phyloP scores from a whole-genome alignment of 257 asterid species.

The Plantago elongata region DNA sequence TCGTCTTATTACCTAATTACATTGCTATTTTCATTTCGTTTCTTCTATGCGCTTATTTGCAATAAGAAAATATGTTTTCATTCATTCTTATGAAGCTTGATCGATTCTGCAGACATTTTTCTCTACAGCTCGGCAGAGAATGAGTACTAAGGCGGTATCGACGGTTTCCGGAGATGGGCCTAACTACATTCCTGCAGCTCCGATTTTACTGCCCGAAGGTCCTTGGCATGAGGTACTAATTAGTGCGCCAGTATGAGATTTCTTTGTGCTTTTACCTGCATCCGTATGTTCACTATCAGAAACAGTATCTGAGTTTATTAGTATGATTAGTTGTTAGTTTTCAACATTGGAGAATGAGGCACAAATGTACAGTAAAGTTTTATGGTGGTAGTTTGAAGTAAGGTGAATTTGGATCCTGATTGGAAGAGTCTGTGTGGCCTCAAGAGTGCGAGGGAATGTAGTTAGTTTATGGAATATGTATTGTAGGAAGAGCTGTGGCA shows the following conservation, averaged over 20 bases:
- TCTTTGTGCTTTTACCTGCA: not conserved
- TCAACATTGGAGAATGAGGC: no score
- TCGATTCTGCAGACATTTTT: constrained; percentile 36
- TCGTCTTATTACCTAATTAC: not conserved
- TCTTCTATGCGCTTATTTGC: not conserved
- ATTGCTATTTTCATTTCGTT: not conserved
- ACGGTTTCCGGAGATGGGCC: constrained; percentile 43
- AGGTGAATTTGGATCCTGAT: no score
- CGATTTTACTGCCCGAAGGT: constrained; percentile 78
- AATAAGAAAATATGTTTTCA: not conserved
- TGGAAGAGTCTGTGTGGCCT: no score
- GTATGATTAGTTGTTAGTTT: no score
- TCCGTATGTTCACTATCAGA: no score
- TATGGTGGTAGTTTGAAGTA: no score
- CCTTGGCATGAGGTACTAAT: constrained; percentile 68
- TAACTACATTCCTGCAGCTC: constrained; percentile 81
- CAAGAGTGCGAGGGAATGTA: no score
- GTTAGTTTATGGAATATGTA: no score
- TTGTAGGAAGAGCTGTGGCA: no score
- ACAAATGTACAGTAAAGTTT: no score
- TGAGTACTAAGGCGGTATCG: constrained; percentile 38
- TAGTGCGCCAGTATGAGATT: not conserved
- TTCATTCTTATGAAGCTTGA: not conserved
- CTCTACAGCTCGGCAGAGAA: constrained; percentile 20
- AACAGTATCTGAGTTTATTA: no score